Conservation (phyloP, 1,139 yeast genomes). For the Lodderomyces margitis region DNA sequence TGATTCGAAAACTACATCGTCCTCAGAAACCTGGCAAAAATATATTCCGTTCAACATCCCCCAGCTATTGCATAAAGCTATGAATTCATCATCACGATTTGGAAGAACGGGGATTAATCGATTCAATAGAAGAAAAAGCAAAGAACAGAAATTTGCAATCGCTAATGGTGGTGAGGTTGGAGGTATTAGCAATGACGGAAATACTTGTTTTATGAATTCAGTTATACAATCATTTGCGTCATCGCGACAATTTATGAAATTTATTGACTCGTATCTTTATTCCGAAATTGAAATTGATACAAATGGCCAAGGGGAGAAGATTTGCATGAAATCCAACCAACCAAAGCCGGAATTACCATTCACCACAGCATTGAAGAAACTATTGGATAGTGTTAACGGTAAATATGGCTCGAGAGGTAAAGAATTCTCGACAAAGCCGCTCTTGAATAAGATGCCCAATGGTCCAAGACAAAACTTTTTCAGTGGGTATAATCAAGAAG, state of each 20-base stretch:
- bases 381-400: constrained; percentile 56
- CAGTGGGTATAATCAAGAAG: constrained; percentile 86
- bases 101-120: constrained; percentile 12
- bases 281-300: constrained; percentile 22
- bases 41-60: constrained; percentile 15
- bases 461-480: constrained; percentile 77
- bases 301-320: constrained; percentile 25
- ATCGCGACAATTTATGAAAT: constrained; percentile 57
- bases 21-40: constrained; percentile 1
- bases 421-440: constrained; percentile 65
- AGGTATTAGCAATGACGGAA: constrained; percentile 85
- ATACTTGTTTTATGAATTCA: constrained; percentile 91
- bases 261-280: constrained; percentile 49
- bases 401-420: constrained; percentile 52
- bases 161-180: constrained; percentile 73
- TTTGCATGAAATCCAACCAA: constrained; percentile 18
- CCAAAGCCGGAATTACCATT: constrained; percentile 42
- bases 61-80: constrained; percentile 15
- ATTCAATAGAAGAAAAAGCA: constrained; percentile 20
- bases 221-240: constrained; percentile 84
- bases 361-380: constrained; percentile 49
- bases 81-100: constrained; percentile 17
- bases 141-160: constrained; percentile 38
- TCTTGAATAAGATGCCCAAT: constrained; percentile 71
- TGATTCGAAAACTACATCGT: not conserved